Conservation (phyloP, 2,329 filamentous ascomycete species). For the Macrophomina phaseolina region DNA sequence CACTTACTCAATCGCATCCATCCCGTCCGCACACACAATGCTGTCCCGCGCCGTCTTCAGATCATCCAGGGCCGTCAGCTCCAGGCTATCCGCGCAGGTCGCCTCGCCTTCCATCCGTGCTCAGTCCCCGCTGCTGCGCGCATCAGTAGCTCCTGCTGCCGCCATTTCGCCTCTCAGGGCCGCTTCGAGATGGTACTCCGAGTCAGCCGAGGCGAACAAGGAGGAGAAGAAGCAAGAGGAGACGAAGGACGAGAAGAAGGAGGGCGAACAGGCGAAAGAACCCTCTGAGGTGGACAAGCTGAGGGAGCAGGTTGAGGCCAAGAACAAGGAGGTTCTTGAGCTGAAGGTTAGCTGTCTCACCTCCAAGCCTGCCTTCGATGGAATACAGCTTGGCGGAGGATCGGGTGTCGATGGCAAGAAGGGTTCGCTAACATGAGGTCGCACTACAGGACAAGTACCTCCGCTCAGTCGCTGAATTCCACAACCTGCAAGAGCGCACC, state of each 20-base stretch:
- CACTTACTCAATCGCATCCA: background rate
- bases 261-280: slow-evolving; percentile 52
- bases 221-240: slow-evolving; percentile 50
- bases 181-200: slow-evolving; percentile 53
- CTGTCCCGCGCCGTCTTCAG: slow-evolving; percentile 58
- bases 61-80: slow-evolving; percentile 47
- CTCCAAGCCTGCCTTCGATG: background rate
- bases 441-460: slow-evolving; percentile 83
- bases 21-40: slow-evolving; percentile 42
- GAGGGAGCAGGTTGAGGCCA: slow-evolving; percentile 72
- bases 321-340: slow-evolving; percentile 75
- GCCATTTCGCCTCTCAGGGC: slow-evolving; percentile 29
- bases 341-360: slow-evolving; percentile 71
- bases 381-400: background rate
- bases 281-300: slow-evolving; percentile 46
- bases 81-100: slow-evolving; percentile 40
- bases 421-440: slow-evolving; percentile 13
- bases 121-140: slow-evolving; percentile 36
- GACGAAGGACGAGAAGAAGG: slow-evolving; percentile 45
- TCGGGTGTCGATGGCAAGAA: background rate
- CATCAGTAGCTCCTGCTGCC: slow-evolving; percentile 33
- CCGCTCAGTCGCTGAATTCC: slow-evolving; percentile 93
- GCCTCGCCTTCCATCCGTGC: slow-evolving; percentile 45
- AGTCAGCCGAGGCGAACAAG: slow-evolving; percentile 47
- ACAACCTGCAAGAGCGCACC: slow-evolving; percentile 95